Evolutionary conservation across 805 yeast species (phyloP), one percentile per base, ranked within the genome.

Genomic region (Cephaloascus albidus): DNA sequence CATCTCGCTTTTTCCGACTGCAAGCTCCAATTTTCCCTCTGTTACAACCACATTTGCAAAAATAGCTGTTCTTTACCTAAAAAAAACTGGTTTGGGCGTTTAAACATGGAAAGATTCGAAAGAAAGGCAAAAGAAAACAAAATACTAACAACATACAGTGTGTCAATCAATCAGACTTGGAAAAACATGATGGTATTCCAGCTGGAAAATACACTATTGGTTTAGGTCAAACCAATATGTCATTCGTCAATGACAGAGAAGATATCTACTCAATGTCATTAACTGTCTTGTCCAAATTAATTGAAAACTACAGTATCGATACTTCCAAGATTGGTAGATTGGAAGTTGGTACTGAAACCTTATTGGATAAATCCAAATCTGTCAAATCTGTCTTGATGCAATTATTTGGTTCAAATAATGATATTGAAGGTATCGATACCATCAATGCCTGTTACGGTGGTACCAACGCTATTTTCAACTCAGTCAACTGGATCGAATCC

Each of bases 381-480:
- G 95, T 90, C 57, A 93, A 93, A 70, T 78, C 96, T 30, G 95
- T 93, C 33, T 73, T 93, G 62, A 90, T 88, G 85, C 97, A 89
- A 68, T 77, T 93, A 49, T 81, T 93, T 50, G 87, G 83, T 43
- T 90, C 77, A 39, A 93, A 93, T 73, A 64, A 72, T 52, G 97
- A 93, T 57, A 72, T 90, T 52, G 98, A 93, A 68, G 98, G 98
- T 65, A 71, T 93, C 45, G 98, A 93, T 65, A 88, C 95, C 48
- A 61, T 88, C 54, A 93, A 93, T 63, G 98, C 98, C 26, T 93
- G 98, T 70, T 93, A 93, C 64, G 98, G 98, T 63, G 98, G 97
- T 63, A 90, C 97, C 47, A 79, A 81, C 53, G 97, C 98, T 10
- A 76, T 93, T 23, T 81, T 93, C 71, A 93, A 90, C 69, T 78